Conservation (phyloP, 345 rosid genomes). For the Capsella bursapastoris region DNA sequence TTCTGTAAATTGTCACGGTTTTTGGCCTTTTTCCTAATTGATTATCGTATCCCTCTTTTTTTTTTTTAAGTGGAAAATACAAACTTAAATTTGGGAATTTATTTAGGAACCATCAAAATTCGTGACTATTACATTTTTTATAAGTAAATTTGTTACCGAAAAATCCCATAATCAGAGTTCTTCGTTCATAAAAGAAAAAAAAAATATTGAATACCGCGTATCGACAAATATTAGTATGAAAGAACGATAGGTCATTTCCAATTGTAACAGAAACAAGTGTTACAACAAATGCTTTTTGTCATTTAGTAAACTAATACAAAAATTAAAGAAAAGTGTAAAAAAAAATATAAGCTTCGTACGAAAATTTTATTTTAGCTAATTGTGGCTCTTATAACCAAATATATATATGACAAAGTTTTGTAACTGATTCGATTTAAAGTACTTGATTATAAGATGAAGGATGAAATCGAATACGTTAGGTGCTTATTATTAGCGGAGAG, state of each 20-base stretch:
- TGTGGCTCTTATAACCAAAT: neutral
- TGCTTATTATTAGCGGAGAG: neutral
- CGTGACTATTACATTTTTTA: neutral
- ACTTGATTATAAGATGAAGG: neutral
- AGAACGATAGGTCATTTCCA: neutral
- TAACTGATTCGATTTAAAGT: neutral
- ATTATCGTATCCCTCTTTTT: neutral
- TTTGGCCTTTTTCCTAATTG: constrained; percentile 1
- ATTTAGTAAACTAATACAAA: neutral
- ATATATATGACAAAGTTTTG: neutral
- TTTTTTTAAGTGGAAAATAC: neutral
- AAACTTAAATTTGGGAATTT: neutral
- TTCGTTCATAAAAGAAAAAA: neutral
- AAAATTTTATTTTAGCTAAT: neutral
- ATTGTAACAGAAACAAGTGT: neutral
- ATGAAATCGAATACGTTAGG: neutral
- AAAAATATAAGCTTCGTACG: neutral
- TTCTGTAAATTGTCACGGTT: constrained; percentile 15
- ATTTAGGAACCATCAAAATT: neutral
- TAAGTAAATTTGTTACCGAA: neutral
- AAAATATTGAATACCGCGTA: neutral
- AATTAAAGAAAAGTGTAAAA: neutral
- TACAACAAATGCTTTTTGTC: neutral
- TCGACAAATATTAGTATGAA: neutral
- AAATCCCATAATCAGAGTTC: neutral